These are phyloP conservation scores for Trichoderma erinaceum DNA, from an alignment of 495 filamentous ascomycete species.

Conservation along the genomic window DNA sequence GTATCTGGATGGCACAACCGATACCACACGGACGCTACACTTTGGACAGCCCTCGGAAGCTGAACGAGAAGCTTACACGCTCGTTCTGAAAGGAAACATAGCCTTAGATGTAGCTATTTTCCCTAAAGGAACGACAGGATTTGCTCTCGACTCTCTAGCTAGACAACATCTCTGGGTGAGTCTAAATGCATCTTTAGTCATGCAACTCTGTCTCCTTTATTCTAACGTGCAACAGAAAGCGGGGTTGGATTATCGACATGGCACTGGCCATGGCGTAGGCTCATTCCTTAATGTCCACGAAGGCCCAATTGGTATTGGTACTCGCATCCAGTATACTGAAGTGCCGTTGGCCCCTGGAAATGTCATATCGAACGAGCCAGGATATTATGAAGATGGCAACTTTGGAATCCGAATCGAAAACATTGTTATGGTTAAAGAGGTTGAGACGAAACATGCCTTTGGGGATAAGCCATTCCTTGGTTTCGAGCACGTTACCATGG, in stretches of 20 bases:
- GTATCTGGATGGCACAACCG: slow-evolving; percentile 92
- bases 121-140: slow-evolving; percentile 91
- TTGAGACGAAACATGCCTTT: slow-evolving; percentile 77
- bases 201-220: not conserved
- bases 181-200: not conserved
- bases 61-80: slow-evolving; percentile 86
- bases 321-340: slow-evolving; percentile 83
- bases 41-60: slow-evolving; percentile 80
- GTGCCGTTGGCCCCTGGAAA: slow-evolving; percentile 87
- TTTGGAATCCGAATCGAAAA: slow-evolving; percentile 99
- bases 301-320: slow-evolving; percentile 94
- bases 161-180: slow-evolving; percentile 85
- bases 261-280: slow-evolving; percentile 94
- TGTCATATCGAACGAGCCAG: slow-evolving; percentile 91
- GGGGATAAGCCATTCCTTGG: slow-evolving; percentile 91
- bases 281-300: slow-evolving; percentile 94
- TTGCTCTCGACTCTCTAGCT: slow-evolving; percentile 82
- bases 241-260: slow-evolving; percentile 92
- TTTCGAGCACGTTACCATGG: slow-evolving; percentile 97
- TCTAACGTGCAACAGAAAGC: slow-evolving; percentile 44
- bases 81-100: slow-evolving; percentile 95
- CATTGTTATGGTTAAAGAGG: slow-evolving; percentile 83
- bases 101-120: slow-evolving; percentile 82
- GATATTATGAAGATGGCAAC: slow-evolving; percentile 94
- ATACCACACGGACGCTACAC: slow-evolving; percentile 90